Evolutionary conservation across 2,329 filamentous ascomycete species (phyloP).

Genomic region (Rhinocladiella similis): DNA sequence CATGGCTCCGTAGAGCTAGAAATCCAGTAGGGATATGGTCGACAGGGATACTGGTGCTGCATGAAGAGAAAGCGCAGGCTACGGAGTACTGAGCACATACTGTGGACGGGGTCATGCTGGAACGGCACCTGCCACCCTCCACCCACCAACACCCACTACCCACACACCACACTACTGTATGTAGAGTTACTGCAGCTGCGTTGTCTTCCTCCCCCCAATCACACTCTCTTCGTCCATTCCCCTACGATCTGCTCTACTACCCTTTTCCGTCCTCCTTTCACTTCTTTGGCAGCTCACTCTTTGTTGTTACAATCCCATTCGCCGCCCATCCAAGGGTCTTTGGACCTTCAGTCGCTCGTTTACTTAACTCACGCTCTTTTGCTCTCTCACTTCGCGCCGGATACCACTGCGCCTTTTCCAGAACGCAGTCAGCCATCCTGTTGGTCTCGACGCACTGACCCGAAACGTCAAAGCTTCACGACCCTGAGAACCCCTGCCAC

Average conservation of each 20-base stretch:
- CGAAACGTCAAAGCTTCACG: slow-evolving; percentile 10
- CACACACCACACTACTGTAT: neutral
- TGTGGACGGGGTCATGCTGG: too few relatives aligned
- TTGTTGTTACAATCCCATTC: slow-evolving; percentile 17
- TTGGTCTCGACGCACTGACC: slow-evolving; percentile 14
- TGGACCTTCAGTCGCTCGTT: slow-evolving; percentile 29
- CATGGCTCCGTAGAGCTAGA: neutral
- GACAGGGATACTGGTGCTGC: too few relatives aligned
- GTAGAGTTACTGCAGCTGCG: too few relatives aligned
- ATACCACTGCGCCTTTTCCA: slow-evolving; percentile 1
- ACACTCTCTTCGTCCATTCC: slow-evolving; percentile 23
- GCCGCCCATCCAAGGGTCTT: slow-evolving; percentile 6
- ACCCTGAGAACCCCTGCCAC: slow-evolving; percentile 2
- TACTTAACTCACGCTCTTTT: slow-evolving; percentile 16
- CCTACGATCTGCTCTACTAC: slow-evolving; percentile 29
- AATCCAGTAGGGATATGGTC: too few relatives aligned
- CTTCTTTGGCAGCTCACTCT: slow-evolving; percentile 32
- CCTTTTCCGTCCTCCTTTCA: slow-evolving; percentile 19
- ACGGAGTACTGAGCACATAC: too few relatives aligned
- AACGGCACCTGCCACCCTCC: neutral
- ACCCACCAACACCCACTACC: neutral
- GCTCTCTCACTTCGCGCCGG: slow-evolving; percentile 8
- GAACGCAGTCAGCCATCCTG: neutral
- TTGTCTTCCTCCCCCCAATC: slow-evolving; percentile 35
- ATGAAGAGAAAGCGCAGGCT: too few relatives aligned